Percentiles rank a stretch among this genome's conserved stretches.
phyloP scores from a whole-genome alignment of 108 stramenopile genomes.

The Parmales sp. region DNA sequence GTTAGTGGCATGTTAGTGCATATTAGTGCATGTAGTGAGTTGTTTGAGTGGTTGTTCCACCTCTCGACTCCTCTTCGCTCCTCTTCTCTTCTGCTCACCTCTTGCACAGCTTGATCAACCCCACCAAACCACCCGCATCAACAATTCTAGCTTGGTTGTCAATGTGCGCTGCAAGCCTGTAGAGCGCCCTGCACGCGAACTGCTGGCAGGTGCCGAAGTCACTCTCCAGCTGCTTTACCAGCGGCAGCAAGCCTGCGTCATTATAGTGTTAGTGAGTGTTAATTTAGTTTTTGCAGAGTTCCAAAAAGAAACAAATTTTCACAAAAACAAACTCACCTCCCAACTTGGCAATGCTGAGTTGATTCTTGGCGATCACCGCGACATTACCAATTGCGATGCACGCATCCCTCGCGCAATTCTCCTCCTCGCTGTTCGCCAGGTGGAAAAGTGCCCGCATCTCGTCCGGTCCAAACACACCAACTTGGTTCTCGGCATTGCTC shows the following conservation, averaged over 20 bases:
- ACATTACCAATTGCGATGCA: constrained; percentile 48
- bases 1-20: too few relatives aligned
- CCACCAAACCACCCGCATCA: constrained; percentile 22
- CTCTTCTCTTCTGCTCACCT: too few relatives aligned
- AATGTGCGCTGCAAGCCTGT: constrained; percentile 35
- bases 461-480: constrained; percentile 35
- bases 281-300: too few relatives aligned
- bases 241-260: constrained; percentile 19
- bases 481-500: constrained; percentile 48
- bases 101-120: constrained; percentile 14
- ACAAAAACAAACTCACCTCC: too few relatives aligned
- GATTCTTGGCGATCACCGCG: constrained; percentile 36
- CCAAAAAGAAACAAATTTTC: too few relatives aligned
- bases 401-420: constrained; percentile 42
- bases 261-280: too few relatives aligned
- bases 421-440: constrained; percentile 27
- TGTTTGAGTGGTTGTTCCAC: too few relatives aligned
- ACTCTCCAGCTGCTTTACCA: constrained; percentile 23
- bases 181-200: constrained; percentile 28
- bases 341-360: constrained; percentile 22
- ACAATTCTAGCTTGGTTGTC: constrained; percentile 38
- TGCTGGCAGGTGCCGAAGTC: constrained; percentile 15
- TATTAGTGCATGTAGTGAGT: too few relatives aligned
- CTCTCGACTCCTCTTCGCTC: too few relatives aligned
- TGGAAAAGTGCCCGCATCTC: constrained; percentile 31